phyloP scores from a whole-genome alignment of 371 early-diverging fungal species.

The Batkoa obscura region DNA sequence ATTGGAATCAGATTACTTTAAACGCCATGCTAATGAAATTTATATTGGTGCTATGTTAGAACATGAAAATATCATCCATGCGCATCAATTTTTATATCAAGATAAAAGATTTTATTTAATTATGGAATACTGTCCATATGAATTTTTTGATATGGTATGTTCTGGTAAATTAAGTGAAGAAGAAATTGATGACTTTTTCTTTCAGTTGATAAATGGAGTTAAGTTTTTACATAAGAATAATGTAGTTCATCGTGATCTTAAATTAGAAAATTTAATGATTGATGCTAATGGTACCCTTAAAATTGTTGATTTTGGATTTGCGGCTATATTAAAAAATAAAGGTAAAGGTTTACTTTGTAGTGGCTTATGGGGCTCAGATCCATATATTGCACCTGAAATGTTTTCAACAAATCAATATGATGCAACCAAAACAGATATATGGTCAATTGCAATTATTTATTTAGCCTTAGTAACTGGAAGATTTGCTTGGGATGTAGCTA shows the following conservation, averaged over 20 bases:
- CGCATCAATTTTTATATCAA: conserved; percentile 55
- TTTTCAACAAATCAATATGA: conserved; percentile 22
- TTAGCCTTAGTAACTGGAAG: conserved; percentile 48
- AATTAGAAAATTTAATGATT: conserved; percentile 65
- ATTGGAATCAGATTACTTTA: background rate
- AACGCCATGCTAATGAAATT: conserved; percentile 4
- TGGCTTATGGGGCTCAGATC: conserved; percentile 73
- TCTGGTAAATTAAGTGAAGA: conserved; percentile 38
- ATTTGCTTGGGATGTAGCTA: conserved; percentile 37
- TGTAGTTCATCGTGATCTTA: conserved; percentile 71
- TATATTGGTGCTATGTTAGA: conserved; percentile 27
- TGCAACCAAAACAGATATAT: conserved; percentile 47
- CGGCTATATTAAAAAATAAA: conserved; percentile 34
- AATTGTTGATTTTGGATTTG: conserved; percentile 85
- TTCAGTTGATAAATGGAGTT: conserved; percentile 51
- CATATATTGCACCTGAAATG: conserved; percentile 86
- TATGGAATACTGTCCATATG: conserved; percentile 64
- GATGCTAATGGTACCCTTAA: conserved; percentile 50
- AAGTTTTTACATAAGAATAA: conserved; percentile 49
- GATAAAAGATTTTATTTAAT: conserved; percentile 31
- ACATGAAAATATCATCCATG: conserved; percentile 70
- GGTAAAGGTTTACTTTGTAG: conserved; percentile 5
- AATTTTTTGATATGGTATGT: conserved; percentile 48
- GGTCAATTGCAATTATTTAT: conserved; percentile 60
- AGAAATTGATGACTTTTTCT: conserved; percentile 47